A percentile compares a stretch with the other conserved stretches of the same genome.
These are phyloP conservation scores for Chalaropsis thielavioides DNA, from an alignment of 2,329 filamentous ascomycete genomes.

Conservation along the genomic window DNA sequence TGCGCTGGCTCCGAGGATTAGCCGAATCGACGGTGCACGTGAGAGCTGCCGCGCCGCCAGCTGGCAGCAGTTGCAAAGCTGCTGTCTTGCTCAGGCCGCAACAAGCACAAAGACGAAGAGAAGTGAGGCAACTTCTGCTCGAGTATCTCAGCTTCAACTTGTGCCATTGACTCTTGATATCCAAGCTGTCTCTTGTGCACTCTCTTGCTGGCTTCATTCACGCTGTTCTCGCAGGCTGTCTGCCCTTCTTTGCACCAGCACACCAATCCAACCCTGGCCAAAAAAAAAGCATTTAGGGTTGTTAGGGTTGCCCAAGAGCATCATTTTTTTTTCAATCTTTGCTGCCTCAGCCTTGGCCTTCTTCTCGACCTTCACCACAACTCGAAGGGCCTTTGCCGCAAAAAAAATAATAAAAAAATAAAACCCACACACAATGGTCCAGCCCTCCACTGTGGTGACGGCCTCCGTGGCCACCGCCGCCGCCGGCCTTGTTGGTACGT, in stretches of 20 bases:
- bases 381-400: background rate
- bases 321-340: background rate
- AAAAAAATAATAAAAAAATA: background rate
- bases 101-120: background rate
- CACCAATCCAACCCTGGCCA: background rate
- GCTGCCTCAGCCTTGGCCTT: background rate
- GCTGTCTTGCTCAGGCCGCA: background rate
- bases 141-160: background rate
- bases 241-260: too few species aligned
- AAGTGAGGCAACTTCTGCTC: background rate
- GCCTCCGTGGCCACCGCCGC: slow-evolving; percentile 47
- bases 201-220: too few species aligned
- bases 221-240: too few species aligned
- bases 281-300: background rate
- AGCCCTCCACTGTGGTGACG: slow-evolving; percentile 42
- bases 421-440: slow-evolving; percentile 28
- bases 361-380: background rate
- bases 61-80: background rate
- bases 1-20: background rate
- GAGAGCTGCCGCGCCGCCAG: background rate
- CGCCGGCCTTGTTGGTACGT: slow-evolving; percentile 45
- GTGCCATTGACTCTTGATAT: background rate
- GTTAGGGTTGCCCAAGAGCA: background rate
- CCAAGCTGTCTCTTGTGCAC: background rate
- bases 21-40: background rate